Base-by-base conservation (phyloP, 169 alveolate species). In the Plasmodium gallinaceum region DNA sequence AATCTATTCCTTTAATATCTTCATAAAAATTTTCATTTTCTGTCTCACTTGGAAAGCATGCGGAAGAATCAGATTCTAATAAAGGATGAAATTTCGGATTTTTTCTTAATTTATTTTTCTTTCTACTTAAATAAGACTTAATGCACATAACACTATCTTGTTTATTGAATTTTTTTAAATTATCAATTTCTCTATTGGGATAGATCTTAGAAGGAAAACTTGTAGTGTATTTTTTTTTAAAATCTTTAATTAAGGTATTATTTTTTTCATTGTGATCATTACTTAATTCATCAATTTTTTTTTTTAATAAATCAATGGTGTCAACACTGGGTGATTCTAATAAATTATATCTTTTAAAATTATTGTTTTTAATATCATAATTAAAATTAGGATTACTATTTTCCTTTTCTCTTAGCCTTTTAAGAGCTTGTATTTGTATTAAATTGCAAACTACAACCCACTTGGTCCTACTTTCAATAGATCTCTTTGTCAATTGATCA, bases 341-440 rank as follows among this genome's bases (percentile, higher is more conserved):
- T 14, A 54, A 9, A 18, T 18, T 9, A 54, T 3, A 54, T 18
- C 52, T 43, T n/a, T 43, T 69, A 18, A 18, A 32, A 8, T 58
- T 20, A 61, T 12, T 24, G 18, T 26, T 10, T 24, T n/a, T 48
- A 51, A 5, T 71, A 26, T 46, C 48, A 42, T 46, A 14, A 54
- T 10, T 54, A 54, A 9, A 18, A 54, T 51, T 46, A 48, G 45
- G 10, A 8, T 37, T 9, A 46, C 26, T 32, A 7, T 18, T 43
- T 7, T 83, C 74, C 22, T 20, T 39, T n/a, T 83, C 74, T 42
- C 95, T 16, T 18, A 88, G 26, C 10, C 94, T 51, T 58, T 46
- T 46, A n/a, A 93, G 94, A 0, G 93, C 68, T 58, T 93, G 94
- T 7, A 93, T 90, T 43, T 93, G 94, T 69, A 93, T 62, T 46